Conservation (phyloP, 2,329 filamentous ascomycete genomes). For the Hymenoscyphus albidus region DNA sequence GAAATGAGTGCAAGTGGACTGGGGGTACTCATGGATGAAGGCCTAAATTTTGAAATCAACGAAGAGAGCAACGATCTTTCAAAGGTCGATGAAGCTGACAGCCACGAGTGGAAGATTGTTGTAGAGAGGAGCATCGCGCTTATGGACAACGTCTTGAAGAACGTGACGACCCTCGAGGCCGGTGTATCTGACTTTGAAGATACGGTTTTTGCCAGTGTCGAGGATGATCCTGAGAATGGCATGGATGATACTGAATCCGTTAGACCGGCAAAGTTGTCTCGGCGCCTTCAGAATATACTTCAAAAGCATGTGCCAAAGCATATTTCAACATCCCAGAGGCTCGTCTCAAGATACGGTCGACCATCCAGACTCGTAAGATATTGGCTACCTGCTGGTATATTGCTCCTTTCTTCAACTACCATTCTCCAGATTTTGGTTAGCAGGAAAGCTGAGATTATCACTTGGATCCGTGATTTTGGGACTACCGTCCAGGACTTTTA, state of each 20-base stretch:
- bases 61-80: constrained; percentile 51
- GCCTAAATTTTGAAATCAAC: constrained; percentile 62
- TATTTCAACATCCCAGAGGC: constrained; percentile 48
- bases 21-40: constrained; percentile 83
- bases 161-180: constrained; percentile 61
- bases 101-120: constrained; percentile 63
- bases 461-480: constrained; percentile 78
- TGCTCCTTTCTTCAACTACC: constrained; percentile 80
- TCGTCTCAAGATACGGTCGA: constrained; percentile 65
- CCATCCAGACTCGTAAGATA: constrained; percentile 76
- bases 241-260: constrained; percentile 34
- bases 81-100: constrained; percentile 40
- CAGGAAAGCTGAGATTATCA: constrained; percentile 69
- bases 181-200: constrained; percentile 63
- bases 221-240: constrained; percentile 55
- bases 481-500: constrained; percentile 83
- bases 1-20: constrained; percentile 82
- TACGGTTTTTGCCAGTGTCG: constrained; percentile 59
- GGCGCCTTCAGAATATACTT: constrained; percentile 66
- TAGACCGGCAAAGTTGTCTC: constrained; percentile 56
- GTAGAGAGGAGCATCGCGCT: constrained; percentile 77
- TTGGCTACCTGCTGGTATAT: constrained; percentile 73
- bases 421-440: constrained; percentile 75
- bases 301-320: constrained; percentile 66
- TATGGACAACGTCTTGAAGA: constrained; percentile 79